Conservation (phyloP, 345 rosid species). For the Heritiera fomes region DNA sequence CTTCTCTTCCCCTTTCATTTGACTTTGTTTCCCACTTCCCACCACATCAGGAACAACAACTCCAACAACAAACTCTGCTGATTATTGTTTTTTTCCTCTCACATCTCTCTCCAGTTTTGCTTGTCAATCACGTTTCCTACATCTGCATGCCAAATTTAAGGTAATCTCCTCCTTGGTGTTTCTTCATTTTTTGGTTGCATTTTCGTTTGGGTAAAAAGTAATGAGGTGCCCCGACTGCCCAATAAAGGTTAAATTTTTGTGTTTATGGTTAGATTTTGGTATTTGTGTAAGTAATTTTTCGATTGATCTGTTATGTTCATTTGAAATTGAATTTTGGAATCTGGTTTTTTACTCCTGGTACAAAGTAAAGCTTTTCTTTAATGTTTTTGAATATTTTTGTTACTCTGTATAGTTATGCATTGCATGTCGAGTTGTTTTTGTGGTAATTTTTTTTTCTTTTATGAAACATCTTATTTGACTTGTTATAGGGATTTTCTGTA, state of each 20-base stretch:
- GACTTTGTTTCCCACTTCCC: neutral
- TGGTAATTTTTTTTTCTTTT: neutral
- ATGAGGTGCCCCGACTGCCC: neutral
- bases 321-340: neutral
- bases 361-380: too few relatives aligned
- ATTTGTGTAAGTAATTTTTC: neutral
- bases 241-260: neutral
- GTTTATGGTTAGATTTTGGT: neutral
- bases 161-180: neutral
- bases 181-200: neutral
- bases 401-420: neutral
- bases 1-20: neutral
- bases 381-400: neutral
- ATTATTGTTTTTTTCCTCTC: neutral
- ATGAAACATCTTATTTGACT: neutral
- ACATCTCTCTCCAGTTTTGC: neutral
- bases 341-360: neutral
- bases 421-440: neutral
- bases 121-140: neutral
- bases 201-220: neutral
- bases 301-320: neutral
- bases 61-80: neutral
- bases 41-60: neutral
- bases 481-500: neutral
- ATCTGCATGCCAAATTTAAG: neutral